Percentiles rank a stretch among this genome's conserved stretches.
Evolutionary conservation across 2,329 filamentous ascomycete genomes (phyloP).

Genomic region (Truncatella angustata): DNA sequence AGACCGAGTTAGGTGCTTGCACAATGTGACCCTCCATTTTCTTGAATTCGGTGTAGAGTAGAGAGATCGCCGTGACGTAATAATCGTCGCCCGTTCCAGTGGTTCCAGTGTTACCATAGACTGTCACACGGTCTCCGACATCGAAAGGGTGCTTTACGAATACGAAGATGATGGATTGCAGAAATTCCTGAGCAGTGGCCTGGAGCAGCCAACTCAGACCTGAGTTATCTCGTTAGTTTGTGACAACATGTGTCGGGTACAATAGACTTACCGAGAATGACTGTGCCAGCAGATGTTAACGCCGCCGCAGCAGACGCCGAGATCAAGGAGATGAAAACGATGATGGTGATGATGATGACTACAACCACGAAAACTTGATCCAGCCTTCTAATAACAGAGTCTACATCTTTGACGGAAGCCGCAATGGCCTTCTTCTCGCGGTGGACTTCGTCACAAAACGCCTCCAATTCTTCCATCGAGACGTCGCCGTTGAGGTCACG

Average conservation of each 20-base stretch:
- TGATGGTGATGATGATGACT: conserved; percentile 73
- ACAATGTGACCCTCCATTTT: conserved; percentile 98
- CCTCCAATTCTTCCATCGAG: conserved; percentile 90
- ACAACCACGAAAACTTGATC: conserved; percentile 88
- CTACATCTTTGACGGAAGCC: conserved; percentile 89
- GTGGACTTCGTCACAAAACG: conserved; percentile 90
- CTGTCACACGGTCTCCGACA: conserved; percentile 86
- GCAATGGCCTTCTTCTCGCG: conserved; percentile 94
- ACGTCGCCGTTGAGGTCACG: conserved; percentile 97
- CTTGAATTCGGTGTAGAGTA: conserved; percentile 96
- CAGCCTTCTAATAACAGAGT: conserved; percentile 88
- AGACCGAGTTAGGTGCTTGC: conserved; percentile 89
- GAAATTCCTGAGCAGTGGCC: conserved; percentile 88
- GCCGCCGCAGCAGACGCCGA: conserved; percentile 88
- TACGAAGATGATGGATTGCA: conserved; percentile 92
- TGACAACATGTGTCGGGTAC: background rate
- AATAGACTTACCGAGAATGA: conserved; percentile 58
- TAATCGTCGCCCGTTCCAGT: conserved; percentile 82
- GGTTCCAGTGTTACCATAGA: conserved; percentile 88
- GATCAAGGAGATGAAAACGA: conserved; percentile 87
- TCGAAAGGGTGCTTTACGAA: conserved; percentile 98
- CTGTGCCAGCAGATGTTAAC: conserved; percentile 83
- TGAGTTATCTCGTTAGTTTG: background rate
- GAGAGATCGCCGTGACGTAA: conserved; percentile 90
- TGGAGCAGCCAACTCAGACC: conserved; percentile 88